Evolutionary conservation across 495 filamentous ascomycete genomes (phyloP).

Genomic region (Penicillium argentinense): DNA sequence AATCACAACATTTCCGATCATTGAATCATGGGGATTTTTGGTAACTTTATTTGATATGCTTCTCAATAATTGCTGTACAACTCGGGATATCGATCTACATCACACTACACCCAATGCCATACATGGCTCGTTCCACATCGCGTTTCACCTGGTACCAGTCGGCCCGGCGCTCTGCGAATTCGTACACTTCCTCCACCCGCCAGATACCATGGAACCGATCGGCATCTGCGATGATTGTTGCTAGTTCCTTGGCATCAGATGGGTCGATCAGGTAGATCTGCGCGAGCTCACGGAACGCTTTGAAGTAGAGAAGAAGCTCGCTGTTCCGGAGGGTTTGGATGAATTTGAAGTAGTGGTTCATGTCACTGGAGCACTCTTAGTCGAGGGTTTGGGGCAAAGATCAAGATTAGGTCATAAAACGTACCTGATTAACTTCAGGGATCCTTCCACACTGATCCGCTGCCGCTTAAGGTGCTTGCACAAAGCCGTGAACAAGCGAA

Average conservation of each 20-base stretch:
- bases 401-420: no score
- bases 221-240: conserved; percentile 88
- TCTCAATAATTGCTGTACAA: conserved; percentile 28
- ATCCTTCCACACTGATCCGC: conserved; percentile 84
- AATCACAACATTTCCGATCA: no score
- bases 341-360: conserved; percentile 90
- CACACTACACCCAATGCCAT: conserved; percentile 83
- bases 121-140: conserved; percentile 95
- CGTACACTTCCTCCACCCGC: conserved; percentile 92
- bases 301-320: conserved; percentile 84
- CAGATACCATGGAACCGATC: conserved; percentile 91
- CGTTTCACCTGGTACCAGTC: conserved; percentile 90
- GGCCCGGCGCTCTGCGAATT: conserved; percentile 89
- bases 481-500: conserved; percentile 83
- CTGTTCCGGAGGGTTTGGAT: conserved; percentile 77
- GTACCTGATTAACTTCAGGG: conserved; percentile 85
- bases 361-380: conserved; percentile 61
- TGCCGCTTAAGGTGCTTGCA: conserved; percentile 98
- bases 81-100: conserved; percentile 61
- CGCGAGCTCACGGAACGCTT: conserved; percentile 83
- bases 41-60: no score
- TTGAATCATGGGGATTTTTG: no score
- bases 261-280: conserved; percentile 95
- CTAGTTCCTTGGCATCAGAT: conserved; percentile 89
- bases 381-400: no score